phyloP scores from a whole-genome alignment of 2,329 filamentous ascomycete species.

The Colletotrichum ledebouriae region DNA sequence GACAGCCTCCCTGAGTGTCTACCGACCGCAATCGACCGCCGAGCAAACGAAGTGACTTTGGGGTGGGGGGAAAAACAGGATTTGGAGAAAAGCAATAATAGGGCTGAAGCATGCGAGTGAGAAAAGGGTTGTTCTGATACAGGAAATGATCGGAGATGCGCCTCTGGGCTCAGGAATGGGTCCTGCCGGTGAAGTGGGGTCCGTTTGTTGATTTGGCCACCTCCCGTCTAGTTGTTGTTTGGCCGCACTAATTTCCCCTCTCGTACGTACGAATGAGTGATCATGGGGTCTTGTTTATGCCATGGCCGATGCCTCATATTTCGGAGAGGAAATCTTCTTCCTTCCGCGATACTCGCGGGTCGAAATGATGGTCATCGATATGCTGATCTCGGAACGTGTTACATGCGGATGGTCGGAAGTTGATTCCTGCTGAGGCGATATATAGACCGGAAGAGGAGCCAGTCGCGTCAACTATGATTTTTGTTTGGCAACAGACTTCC shows the following conservation, averaged over 20 bases:
- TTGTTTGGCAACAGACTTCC: no score
- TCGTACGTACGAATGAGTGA: not conserved
- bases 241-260: not conserved
- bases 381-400: no score
- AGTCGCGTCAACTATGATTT: no score
- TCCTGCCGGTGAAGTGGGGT: not conserved
- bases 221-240: not conserved
- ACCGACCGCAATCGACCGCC: not conserved
- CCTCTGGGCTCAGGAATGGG: not conserved
- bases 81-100: not conserved
- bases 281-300: no score
- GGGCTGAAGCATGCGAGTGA: slow-evolving; percentile 23
- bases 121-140: not conserved
- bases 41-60: not conserved
- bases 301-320: no score
- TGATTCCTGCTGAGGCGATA: no score
- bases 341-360: no score
- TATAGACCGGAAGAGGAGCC: no score
- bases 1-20: not conserved
- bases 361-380: no score
- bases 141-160: slow-evolving; percentile 6
- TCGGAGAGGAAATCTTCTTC: no score
- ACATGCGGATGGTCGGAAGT: no score
- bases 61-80: no score
- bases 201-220: not conserved